Evolutionary conservation across 1,284 basidiomycete species (phyloP).

Genomic region (Microbotryomycetes sp.): DNA sequence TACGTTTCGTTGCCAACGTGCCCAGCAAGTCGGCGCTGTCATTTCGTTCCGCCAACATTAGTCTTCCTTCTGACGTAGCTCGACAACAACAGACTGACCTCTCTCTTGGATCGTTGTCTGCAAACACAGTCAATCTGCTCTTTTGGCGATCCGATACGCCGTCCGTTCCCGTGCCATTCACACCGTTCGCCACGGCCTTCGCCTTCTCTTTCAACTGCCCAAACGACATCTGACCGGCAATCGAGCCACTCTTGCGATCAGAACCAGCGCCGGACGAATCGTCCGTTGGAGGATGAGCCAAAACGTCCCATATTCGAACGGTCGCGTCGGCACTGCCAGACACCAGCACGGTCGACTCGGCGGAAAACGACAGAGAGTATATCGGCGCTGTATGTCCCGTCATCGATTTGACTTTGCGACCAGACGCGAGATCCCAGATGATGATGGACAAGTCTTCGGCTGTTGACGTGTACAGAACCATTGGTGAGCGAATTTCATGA

Average conservation of each 20-base stretch:
- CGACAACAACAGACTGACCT: slow-evolving; percentile 7
- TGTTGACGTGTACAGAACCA: slow-evolving; percentile 35
- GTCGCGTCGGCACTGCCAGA: slow-evolving; percentile 89
- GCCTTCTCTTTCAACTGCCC: slow-evolving; percentile 1
- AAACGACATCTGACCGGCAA: background rate
- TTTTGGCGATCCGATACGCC: slow-evolving; percentile 46
- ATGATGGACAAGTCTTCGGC: slow-evolving; percentile 89
- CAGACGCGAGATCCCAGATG: slow-evolving; percentile 92
- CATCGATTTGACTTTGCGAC: slow-evolving; percentile 93
- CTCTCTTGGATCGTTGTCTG: slow-evolving; percentile 1
- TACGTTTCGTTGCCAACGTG: slow-evolving; percentile 91
- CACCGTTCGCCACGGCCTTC: slow-evolving; percentile 30
- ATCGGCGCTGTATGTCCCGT: slow-evolving; percentile 82
- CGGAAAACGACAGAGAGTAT: slow-evolving; percentile 83
- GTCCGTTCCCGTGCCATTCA: background rate
- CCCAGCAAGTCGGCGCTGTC: slow-evolving; percentile 73
- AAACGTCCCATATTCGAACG: slow-evolving; percentile 94
- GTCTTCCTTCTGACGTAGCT: background rate
- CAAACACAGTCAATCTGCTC: slow-evolving; percentile 47
- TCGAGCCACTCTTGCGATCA: slow-evolving; percentile 2
- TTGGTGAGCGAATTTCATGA: slow-evolving; percentile 24
- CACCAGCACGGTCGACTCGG: slow-evolving; percentile 81
- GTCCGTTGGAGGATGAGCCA: slow-evolving; percentile 44
- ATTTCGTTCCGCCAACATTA: background rate
- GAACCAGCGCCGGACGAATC: background rate